Evolutionary conservation across 371 early-diverging fungal species (phyloP).

Genomic region (Apophysomyces ossiformis): DNA sequence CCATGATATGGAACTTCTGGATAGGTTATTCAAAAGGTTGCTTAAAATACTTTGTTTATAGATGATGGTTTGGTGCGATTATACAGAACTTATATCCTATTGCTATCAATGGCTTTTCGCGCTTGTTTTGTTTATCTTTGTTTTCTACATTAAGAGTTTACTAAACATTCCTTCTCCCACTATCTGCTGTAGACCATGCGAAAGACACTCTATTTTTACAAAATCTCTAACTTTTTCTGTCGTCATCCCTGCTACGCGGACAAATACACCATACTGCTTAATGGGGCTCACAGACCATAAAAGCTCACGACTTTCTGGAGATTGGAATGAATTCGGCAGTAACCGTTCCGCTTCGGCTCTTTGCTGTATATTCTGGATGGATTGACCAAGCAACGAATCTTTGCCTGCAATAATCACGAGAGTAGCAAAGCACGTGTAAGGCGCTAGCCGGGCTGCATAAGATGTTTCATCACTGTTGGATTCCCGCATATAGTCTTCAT

Average conservation of each 20-base stretch:
- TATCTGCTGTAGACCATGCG: constrained; percentile 30
- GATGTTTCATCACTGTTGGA: constrained; percentile 25
- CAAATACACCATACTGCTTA: constrained; percentile 33
- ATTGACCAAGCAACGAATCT: constrained; percentile 15
- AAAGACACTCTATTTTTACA: constrained; percentile 45
- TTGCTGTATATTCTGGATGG: constrained; percentile 21
- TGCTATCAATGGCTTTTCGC: background rate
- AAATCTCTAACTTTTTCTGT: constrained; percentile 53
- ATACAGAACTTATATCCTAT: background rate
- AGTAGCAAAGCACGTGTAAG: constrained; percentile 54
- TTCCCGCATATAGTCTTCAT: constrained; percentile 34
- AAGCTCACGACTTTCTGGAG: constrained; percentile 25
- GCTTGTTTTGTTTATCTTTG: constrained; percentile 4
- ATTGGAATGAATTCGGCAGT: constrained; percentile 29
- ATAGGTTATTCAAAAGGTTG: background rate
- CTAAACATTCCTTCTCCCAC: constrained; percentile 52
- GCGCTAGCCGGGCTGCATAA: constrained; percentile 40
- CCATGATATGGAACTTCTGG: background rate
- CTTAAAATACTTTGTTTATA: too few species aligned
- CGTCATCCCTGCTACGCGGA: constrained; percentile 50
- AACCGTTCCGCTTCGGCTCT: constrained; percentile 38
- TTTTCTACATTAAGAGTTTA: constrained; percentile 40
- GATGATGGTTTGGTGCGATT: too few species aligned
- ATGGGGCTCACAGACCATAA: constrained; percentile 46
- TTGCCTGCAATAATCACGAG: constrained; percentile 34